Conservation (phyloP, 192 early-diverging fungal genomes). For the Rhizophagus prolifer region DNA sequence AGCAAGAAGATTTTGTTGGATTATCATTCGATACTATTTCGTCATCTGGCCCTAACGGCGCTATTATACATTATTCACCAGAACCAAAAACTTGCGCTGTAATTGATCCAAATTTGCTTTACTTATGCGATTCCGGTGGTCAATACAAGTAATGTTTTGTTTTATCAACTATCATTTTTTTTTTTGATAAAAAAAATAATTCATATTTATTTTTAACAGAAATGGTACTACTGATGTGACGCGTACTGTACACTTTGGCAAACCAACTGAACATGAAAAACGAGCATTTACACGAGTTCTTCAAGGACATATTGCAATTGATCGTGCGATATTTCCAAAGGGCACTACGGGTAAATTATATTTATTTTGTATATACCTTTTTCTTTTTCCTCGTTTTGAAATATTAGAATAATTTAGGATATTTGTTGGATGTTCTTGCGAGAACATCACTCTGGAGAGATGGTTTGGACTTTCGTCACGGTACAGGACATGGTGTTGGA, state of each 20-base stretch:
- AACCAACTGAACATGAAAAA: conserved; percentile 80
- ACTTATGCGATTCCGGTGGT: conserved; percentile 94
- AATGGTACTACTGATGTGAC: conserved; percentile 99
- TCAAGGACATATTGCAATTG: conserved; percentile 95
- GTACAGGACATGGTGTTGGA: conserved; percentile 98
- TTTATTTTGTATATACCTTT: not conserved
- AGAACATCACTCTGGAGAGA: conserved; percentile 85
- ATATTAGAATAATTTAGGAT: conserved; percentile 50
- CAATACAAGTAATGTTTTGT: conserved; percentile 72
- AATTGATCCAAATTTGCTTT: conserved; percentile 76
- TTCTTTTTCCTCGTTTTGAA: not conserved
- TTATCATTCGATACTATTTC: conserved; percentile 97
- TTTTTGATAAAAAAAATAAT: not conserved
- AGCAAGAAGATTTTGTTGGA: conserved; percentile 82
- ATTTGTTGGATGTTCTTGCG: conserved; percentile 87
- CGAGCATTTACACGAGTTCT: conserved; percentile 96
- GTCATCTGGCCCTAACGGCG: conserved; percentile 91
- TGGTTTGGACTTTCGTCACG: conserved; percentile 94
- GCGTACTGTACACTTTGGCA: conserved; percentile 88
- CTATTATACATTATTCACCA: conserved; percentile 98
- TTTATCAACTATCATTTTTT: no score
- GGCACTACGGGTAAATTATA: conserved; percentile 60
- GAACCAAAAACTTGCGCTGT: conserved; percentile 73
- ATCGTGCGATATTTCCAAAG: conserved; percentile 82
- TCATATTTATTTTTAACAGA: conserved; percentile 7